Conservation (phyloP, 2,329 filamentous ascomycete species). For the Apiospora marii region DNA sequence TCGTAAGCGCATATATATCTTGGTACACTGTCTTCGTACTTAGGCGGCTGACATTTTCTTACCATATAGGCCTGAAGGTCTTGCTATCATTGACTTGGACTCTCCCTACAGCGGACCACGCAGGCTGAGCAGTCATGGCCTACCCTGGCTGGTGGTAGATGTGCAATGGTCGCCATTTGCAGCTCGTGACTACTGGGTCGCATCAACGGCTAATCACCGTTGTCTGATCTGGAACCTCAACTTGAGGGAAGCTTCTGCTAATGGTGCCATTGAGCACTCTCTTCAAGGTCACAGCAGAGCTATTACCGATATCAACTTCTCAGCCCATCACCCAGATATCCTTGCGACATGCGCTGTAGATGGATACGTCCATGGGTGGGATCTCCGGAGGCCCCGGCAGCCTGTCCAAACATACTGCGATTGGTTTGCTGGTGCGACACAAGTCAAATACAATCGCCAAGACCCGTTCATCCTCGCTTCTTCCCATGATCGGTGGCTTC, state of each 20-base stretch:
- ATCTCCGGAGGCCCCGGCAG: constrained; percentile 76
- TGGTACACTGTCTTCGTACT: constrained; percentile 43
- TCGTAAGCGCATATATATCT: constrained; percentile 60
- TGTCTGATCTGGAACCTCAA: constrained; percentile 94
- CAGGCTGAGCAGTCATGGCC: constrained; percentile 80
- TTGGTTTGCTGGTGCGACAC: constrained; percentile 92
- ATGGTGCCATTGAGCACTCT: constrained; percentile 82
- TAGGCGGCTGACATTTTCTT: constrained; percentile 30
- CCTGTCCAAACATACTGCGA: constrained; percentile 86
- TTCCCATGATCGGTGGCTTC: constrained; percentile 85
- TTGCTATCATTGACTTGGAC: constrained; percentile 92
- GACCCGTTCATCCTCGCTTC: constrained; percentile 88
- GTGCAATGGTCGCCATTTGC: constrained; percentile 98
- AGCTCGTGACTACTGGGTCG: constrained; percentile 88
- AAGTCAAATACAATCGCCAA: constrained; percentile 94
- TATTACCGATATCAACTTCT: constrained; percentile 97
- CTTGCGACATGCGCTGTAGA: constrained; percentile 92
- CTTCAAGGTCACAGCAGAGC: constrained; percentile 85
- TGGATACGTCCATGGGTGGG: constrained; percentile 93
- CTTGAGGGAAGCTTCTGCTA: constrained; percentile 74
- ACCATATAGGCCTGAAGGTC: constrained; percentile 72
- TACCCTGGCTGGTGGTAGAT: constrained; percentile 94
- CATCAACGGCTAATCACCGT: constrained; percentile 93
- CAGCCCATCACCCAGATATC: constrained; percentile 87
- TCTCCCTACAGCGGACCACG: constrained; percentile 87